Base-by-base conservation (phyloP, 192 early-diverging fungal species). In the Allomyces arbusculus region DNA sequence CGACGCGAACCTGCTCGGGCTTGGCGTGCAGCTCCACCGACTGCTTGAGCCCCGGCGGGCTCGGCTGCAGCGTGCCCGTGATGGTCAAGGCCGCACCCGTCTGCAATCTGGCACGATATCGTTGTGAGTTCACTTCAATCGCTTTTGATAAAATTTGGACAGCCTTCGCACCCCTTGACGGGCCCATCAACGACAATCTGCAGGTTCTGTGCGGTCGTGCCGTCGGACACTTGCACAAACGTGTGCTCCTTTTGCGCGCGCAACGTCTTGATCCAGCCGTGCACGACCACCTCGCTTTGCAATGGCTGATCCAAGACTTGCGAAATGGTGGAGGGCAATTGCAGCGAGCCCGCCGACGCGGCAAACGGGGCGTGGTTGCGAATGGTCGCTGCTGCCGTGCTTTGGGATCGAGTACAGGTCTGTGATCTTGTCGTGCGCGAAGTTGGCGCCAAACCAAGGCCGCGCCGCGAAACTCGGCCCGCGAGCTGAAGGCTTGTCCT, bases 261-360 rank as follows among this genome's bases (percentile, higher is more conserved):
- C 40, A 90, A 83, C 3, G 91, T 87, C 28, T 84, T 77, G n/a
- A 91, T 74, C 91, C 91, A 94, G 8, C 89, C 91, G 24, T 82
- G 70, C 14, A 89, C 71, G 33, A 40, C 33, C 33, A 40, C 33
- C 7, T 40, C 33, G 33, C 33, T 40, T 40, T 40, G 33, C 33
- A 40, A 40, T 8, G 33, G 33, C 33, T 7, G 33, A 40, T 40
- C 33, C 33, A 40, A 40, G 2, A 40, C 33, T 40, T 40, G 33
- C 0, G 33, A 40, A 40, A 40, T 40, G 33, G 33, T 40, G 33
- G 33, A 40, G 33, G 33, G 33, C 33, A 40, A 40, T 7, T 40
- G 33, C 33, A 40, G 33, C 33, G 33, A 40, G 33, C 33, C 33
- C 2, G 33, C 8, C 33, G 33, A 40, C 7, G 33, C 33, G 33